Conservation (phyloP, 2,329 filamentous ascomycete genomes). For the Bipolaris zeicola region DNA sequence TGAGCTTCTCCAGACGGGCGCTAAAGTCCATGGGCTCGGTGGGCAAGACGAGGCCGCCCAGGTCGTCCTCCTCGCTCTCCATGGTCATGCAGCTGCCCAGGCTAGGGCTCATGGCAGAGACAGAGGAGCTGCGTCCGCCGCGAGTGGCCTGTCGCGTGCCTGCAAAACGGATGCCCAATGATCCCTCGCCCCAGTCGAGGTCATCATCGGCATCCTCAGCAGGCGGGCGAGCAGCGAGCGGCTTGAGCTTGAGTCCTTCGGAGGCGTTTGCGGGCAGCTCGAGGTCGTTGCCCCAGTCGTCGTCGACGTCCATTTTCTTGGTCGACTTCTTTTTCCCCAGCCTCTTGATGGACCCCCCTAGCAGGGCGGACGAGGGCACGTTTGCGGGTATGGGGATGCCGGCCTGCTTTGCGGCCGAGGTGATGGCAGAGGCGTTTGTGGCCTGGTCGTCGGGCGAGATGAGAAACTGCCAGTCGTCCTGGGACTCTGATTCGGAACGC, state of each 20-base stretch:
- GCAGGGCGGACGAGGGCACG: conserved; percentile 83
- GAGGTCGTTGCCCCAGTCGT: conserved; percentile 59
- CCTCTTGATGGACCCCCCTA: conserved; percentile 91
- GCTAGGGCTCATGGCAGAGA: conserved; percentile 89
- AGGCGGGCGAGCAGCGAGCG: conserved; percentile 52
- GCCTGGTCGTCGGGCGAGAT: conserved; percentile 83
- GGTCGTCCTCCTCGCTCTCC: conserved; percentile 91
- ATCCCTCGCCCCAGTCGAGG: conserved; percentile 91
- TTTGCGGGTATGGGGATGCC: conserved; percentile 90
- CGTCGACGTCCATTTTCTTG: conserved; percentile 53
- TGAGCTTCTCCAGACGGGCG: conserved; percentile 75
- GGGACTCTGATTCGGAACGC: conserved; percentile 76
- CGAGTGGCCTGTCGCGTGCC: conserved; percentile 81
- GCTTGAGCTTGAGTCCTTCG: conserved; percentile 51
- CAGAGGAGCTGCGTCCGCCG: conserved; percentile 82
- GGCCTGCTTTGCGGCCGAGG: conserved; percentile 78
- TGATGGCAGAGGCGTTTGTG: conserved; percentile 81
- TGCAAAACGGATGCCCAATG: conserved; percentile 85
- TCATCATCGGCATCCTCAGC: conserved; percentile 75
- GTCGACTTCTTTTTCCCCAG: conserved; percentile 65
- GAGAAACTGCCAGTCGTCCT: conserved; percentile 88
- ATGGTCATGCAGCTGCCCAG: conserved; percentile 87
- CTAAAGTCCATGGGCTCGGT: conserved; percentile 82
- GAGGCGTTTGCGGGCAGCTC: conserved; percentile 49
- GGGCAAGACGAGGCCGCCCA: conserved; percentile 88